These are phyloP conservation scores for Capronia epimyces DNA, from an alignment of 2,329 filamentous ascomycete species.

Conservation along the genomic window DNA sequence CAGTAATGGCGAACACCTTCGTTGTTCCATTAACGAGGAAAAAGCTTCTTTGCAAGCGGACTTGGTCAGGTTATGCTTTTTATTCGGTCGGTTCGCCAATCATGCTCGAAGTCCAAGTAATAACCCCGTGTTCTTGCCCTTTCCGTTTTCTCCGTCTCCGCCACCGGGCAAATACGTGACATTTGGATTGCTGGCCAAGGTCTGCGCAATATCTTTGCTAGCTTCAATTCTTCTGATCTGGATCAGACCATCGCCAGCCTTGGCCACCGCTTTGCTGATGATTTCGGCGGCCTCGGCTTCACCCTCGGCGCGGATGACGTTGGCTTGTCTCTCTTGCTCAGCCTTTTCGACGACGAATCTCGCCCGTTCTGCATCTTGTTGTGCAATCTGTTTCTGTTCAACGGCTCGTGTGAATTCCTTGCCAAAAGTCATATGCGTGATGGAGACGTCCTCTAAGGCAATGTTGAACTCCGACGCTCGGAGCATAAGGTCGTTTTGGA, in stretches of 20 bases:
- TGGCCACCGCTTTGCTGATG: constrained; percentile 87
- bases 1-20: background rate
- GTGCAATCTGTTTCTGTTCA: constrained; percentile 99
- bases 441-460: constrained; percentile 94
- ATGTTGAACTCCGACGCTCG: constrained; percentile 98
- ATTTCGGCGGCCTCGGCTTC: constrained; percentile 96
- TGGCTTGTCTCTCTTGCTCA: constrained; percentile 97
- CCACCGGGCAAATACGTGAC: constrained; percentile 88
- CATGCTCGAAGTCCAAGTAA: constrained; percentile 52
- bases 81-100: background rate
- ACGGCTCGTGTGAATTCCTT: constrained; percentile 98
- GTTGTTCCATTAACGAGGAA: background rate
- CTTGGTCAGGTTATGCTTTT: background rate
- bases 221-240: constrained; percentile 97
- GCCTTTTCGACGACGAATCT: constrained; percentile 98
- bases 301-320: constrained; percentile 95
- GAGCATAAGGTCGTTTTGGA: constrained; percentile 84
- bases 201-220: constrained; percentile 88
- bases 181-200: constrained; percentile 83
- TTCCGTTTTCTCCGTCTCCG: constrained; percentile 48
- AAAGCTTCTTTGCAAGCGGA: background rate
- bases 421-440: constrained; percentile 99
- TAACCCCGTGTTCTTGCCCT: constrained; percentile 61
- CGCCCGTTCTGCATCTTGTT: constrained; percentile 95
- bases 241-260: constrained; percentile 86